Evolutionary conservation across 2,329 filamentous ascomycete genomes (phyloP), one percentile per base, ranked within the genome.

Genomic region (Xylariales sp.): DNA sequence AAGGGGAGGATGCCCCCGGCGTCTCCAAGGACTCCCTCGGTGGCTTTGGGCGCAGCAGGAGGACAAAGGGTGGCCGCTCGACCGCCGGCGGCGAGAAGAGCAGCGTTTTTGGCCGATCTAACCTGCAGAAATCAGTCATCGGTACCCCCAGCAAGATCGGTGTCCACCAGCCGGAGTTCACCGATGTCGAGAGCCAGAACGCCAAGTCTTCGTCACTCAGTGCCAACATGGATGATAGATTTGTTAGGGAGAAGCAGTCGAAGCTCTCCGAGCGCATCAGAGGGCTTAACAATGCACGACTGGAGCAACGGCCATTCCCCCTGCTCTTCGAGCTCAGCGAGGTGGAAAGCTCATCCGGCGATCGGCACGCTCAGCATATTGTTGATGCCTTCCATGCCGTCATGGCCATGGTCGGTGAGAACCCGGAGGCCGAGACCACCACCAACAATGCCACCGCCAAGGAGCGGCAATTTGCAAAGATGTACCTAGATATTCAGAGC

Each of bases 321-420:
- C 69, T 96, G 21, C 69, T 95, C 19, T 72, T 83, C 47, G 79
- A 88, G 53, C 85, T 97, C 51, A 78, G 80, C 6, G 76, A 81
- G 27, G 79, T 93, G 34, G 88, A 94, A 59, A 68, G 71, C 37
- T 78, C 78, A 50, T 78, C 83, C 13, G 76, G 79, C 35, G 84
- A 88, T 45, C 70, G 85, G 46, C 81, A 87, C 53, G 80, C 83
- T 29, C 75, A 78, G 21, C 82, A 94, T 52, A 71, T 96, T 18
- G 73, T 85, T 29, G 85, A 93, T 55, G 86, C 90, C 3, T 96
- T 95, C 57, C 75, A 80, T 44, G 88, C 89, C 24, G 73, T 95
- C 45, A 80, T 86, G 49, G 76, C 83, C 42, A 88, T 96, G 46
- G 83, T 86, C 3, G 78, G 78, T 30, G 91, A 96, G 63, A 72